Base-by-base conservation (phyloP, 768 basidiomycete genomes). In the Boletus patriciae region DNA sequence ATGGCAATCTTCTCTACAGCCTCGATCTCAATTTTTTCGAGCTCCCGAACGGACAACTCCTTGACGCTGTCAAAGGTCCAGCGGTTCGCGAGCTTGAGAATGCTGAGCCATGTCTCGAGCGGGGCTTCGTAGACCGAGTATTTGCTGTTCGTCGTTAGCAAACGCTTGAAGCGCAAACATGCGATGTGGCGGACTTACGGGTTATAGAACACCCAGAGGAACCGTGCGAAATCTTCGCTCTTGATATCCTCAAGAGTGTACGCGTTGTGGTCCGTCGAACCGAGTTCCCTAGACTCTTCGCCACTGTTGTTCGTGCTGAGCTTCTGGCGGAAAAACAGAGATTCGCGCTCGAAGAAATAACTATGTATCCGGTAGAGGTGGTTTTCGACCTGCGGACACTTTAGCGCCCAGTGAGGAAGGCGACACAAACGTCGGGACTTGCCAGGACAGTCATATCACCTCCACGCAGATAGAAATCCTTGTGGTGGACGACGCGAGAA, bases 171-270 rank as follows among this genome's bases (percentile, higher is more conserved):
- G 23, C 34, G 11, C 3, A 52, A 49, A 19, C 7, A n/a, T 2
- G 34, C 11, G 37, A 49, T 16, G 19, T 18, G 33, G 19, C 31
- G 8, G 36, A 74, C 82, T 52, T 57, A 86, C 86, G 77, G 74
- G 50, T 85, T 84, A 50, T 87, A 87, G 47, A 87, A 84, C 0
- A 86, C 77, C 81, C 81, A 86, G 0, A 85, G 67, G 45, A 87
- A 80, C 0, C 78, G 77, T 16, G 78, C 74, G 51, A 86, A 84
- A 21, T 85, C 83, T 6, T 73, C 70, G 0, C 76, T 72, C 25
- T 74, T 76, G 11, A 76, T 73, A 18, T 77, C 74, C 6, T 77
- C 72, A 2, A 87, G 69, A 4, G 78, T 70, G 25, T 84, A 75
- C 0, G 82, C 77, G 31, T 70, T 74, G 0, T 61, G 55, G 43